Percentiles rank a stretch among this genome's conserved stretches.
Conservation (phyloP, 345 rosid species). For the Syzygium aromaticum region DNA sequence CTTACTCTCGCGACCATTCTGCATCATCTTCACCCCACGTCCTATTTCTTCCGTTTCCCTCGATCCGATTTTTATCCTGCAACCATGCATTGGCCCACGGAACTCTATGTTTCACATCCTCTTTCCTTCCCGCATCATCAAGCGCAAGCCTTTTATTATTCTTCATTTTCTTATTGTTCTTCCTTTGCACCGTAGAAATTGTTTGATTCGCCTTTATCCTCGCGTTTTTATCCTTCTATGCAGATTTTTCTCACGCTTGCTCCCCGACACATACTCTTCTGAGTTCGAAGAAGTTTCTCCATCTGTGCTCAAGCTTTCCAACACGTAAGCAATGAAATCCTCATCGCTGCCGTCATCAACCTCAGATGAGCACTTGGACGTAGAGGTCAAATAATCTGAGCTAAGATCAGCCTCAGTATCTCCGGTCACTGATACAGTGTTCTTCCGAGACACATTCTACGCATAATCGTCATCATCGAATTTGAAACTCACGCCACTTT, state of each 20-base stretch:
- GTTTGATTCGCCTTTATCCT: background rate
- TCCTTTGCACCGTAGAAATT: background rate
- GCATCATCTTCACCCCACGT: background rate
- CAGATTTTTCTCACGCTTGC: background rate
- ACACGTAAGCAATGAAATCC: background rate
- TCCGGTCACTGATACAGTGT: background rate
- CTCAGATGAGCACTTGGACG: background rate
- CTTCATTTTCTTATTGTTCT: background rate
- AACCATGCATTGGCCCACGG: background rate
- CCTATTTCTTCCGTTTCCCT: background rate
- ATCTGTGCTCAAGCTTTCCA: background rate
- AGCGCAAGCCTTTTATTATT: background rate
- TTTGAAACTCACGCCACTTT: background rate
- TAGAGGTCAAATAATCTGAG: background rate
- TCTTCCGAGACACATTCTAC: background rate
- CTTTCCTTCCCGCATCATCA: background rate
- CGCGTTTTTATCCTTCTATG: background rate
- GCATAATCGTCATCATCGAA: background rate
- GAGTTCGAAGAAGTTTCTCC: no score
- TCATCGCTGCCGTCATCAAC: background rate
- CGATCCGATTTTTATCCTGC: background rate
- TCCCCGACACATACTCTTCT: background rate
- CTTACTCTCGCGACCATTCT: background rate
- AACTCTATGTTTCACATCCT: background rate
- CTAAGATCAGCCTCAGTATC: background rate